Evolutionary conservation across 306 rosid species (phyloP).

Genomic region (Medicago lupulina): DNA sequence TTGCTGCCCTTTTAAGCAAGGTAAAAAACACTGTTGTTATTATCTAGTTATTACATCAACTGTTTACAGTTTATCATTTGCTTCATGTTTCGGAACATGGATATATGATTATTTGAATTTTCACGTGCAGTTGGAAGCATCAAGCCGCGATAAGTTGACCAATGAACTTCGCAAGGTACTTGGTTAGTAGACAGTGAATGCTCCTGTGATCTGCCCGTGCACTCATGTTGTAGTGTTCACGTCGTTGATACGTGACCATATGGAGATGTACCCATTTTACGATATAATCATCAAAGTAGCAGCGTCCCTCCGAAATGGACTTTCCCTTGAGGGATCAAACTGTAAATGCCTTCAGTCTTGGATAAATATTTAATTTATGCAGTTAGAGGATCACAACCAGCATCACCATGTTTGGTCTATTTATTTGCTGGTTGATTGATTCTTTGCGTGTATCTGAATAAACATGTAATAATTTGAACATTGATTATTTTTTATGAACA

Average conservation of each 20-base stretch:
- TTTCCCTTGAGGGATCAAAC: constrained; percentile 13
- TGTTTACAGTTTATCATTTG: constrained; percentile 27
- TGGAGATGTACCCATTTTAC: constrained; percentile 6
- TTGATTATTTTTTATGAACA: constrained; percentile 42
- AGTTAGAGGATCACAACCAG: constrained; percentile 49
- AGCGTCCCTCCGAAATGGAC: constrained; percentile 25
- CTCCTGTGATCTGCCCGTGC: not conserved
- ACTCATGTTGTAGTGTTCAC: constrained; percentile 8
- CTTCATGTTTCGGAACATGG: constrained; percentile 29
- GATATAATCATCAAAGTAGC: constrained; percentile 16
- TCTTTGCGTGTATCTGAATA: constrained; percentile 46
- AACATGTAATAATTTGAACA: constrained; percentile 49
- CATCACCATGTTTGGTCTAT: constrained; percentile 36
- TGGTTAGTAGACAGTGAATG: constrained; percentile 38
- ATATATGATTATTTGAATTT: constrained; percentile 39
- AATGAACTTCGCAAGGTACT: constrained; percentile 85
- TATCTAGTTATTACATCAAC: not conserved
- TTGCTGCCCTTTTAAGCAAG: constrained; percentile 91
- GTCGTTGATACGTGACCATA: not conserved
- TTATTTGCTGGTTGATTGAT: constrained; percentile 47
- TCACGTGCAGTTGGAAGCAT: constrained; percentile 78
- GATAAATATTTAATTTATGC: constrained; percentile 43
- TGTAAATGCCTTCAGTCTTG: constrained; percentile 44
- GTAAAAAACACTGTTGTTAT: constrained; percentile 47
- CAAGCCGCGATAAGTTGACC: constrained; percentile 58